A percentile compares a stretch with the other conserved stretches of the same genome.
Evolutionary conservation across 768 basidiomycete genomes (phyloP).

Genomic region (Boletus huronensis): DNA sequence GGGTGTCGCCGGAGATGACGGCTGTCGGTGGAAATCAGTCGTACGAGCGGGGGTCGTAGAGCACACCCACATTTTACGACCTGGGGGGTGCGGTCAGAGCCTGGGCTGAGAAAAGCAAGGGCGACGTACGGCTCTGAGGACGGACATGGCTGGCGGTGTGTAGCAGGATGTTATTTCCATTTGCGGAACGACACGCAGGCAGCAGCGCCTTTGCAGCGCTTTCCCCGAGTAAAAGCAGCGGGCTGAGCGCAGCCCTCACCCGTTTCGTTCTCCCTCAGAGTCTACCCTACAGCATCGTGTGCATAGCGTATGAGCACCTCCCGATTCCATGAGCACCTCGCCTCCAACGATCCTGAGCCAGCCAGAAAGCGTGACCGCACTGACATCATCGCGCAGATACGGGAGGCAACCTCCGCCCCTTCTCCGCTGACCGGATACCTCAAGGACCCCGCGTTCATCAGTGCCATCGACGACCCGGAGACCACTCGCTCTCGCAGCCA

Average conservation of each 20-base stretch:
- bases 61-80: slow-evolving; percentile 55
- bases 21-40: slow-evolving; percentile 44
- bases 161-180: too few relatives aligned
- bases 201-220: slow-evolving; percentile 11
- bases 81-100: too few relatives aligned
- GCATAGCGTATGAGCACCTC: slow-evolving; percentile 26
- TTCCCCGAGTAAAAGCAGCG: slow-evolving; percentile 8
- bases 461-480: slow-evolving; percentile 32
- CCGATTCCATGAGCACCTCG: slow-evolving; percentile 31
- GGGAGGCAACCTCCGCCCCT: slow-evolving; percentile 44
- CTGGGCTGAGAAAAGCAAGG: too few relatives aligned
- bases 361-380: slow-evolving; percentile 6
- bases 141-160: slow-evolving; percentile 62
- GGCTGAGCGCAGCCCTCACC: neutral
- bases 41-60: neutral
- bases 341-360: slow-evolving; percentile 16
- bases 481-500: slow-evolving; percentile 29
- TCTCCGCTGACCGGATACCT: slow-evolving; percentile 44
- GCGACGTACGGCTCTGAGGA: slow-evolving; percentile 63
- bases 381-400: slow-evolving; percentile 40
- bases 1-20: slow-evolving; percentile 87
- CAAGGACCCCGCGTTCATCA: slow-evolving; percentile 40
- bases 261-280: slow-evolving; percentile 5
- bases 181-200: too few relatives aligned
- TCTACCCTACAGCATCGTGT: slow-evolving; percentile 10